These are phyloP conservation scores for Cornus controversa DNA, from an alignment of 148 eudicot genomes.

Conservation along the genomic window DNA sequence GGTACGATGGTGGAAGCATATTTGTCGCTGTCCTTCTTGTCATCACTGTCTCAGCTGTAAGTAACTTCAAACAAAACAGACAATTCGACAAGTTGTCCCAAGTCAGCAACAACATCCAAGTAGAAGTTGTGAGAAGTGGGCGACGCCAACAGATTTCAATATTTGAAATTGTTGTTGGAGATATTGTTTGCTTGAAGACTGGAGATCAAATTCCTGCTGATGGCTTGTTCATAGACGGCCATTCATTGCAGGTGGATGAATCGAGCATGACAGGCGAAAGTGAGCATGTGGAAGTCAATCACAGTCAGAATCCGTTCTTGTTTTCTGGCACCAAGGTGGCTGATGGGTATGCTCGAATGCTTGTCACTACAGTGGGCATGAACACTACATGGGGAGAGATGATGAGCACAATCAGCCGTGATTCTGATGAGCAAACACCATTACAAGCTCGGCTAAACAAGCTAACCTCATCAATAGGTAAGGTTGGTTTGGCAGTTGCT, in stretches of 20 bases:
- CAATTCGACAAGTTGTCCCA: constrained; percentile 10
- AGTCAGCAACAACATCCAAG: constrained; percentile 7
- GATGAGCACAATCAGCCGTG: not conserved
- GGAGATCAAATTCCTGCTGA: constrained; percentile 27
- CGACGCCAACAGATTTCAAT: constrained; percentile 17
- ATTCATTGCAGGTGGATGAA: constrained; percentile 10
- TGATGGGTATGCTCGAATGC: constrained; percentile 17
- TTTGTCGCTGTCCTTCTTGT: constrained; percentile 14
- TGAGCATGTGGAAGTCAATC: not conserved
- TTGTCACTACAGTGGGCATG: constrained; percentile 25
- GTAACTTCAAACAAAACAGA: constrained; percentile 14
- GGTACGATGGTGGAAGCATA: constrained; percentile 22
- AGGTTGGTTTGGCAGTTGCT: constrained; percentile 12
- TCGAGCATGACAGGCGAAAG: constrained; percentile 11
- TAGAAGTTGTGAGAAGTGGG: constrained; percentile 21
- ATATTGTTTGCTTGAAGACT: constrained; percentile 17
- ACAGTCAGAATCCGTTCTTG: constrained; percentile 6
- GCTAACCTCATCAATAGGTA: constrained; percentile 5
- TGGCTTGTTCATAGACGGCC: constrained; percentile 12
- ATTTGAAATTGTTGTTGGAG: constrained; percentile 35
- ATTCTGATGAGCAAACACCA: not conserved
- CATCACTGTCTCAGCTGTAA: constrained; percentile 13
- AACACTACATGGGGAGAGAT: constrained; percentile 15
- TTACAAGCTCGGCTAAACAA: constrained; percentile 3
- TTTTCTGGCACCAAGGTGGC: constrained; percentile 17